Base-by-base conservation (phyloP, 768 basidiomycete species). In the Gloeophyllum trabeum region DNA sequence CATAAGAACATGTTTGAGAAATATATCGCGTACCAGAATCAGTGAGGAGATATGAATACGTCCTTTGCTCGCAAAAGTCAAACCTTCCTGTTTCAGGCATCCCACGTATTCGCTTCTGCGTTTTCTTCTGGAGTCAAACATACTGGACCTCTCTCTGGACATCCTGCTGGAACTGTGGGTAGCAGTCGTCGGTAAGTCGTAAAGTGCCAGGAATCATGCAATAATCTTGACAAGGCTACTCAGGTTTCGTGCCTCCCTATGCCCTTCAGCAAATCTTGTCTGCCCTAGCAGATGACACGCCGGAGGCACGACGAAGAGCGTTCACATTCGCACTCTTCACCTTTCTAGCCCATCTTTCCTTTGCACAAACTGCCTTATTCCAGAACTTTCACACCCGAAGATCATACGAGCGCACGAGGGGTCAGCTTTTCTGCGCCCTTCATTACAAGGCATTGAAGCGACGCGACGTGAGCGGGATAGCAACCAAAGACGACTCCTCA, bases 391-490 rank as follows among this genome's bases (percentile, higher is more conserved):
- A 79, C 51, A 76, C 73, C 1, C 66, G 81, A 35, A 60, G 81
- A 35, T 79, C 76, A 51, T 84, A 84, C 51, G 81, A 84, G 51
- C 66, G 81, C 7, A 81, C 80, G 22, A 66, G 81, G 4, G 81
- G 81, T 3, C 79, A 81, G 51, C 61, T 84, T 1, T 82, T 84
- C 49, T 82, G 81, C 49, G 66, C 71, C 14, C 54, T 84, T 21
- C 81, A 84, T 54, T 77, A 77, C 52, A 84, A 84, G 54, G 71
- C 79, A 0, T 56, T 84, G 39, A 77, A 67, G 51, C 55, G 79
- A 32, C 69, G 71, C 37, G 78, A 82, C 50, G 56, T 78, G 42
- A 69, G 66, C 47, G 73, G 75, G 12, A 65, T 69, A 40, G 54
- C 65, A 16, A 58, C 60, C 25, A 48, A 59, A 13, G 51, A 53